Evolutionary conservation across 2,329 filamentous ascomycete genomes (phyloP).

Genomic region (Macroventuria anomochaeta): DNA sequence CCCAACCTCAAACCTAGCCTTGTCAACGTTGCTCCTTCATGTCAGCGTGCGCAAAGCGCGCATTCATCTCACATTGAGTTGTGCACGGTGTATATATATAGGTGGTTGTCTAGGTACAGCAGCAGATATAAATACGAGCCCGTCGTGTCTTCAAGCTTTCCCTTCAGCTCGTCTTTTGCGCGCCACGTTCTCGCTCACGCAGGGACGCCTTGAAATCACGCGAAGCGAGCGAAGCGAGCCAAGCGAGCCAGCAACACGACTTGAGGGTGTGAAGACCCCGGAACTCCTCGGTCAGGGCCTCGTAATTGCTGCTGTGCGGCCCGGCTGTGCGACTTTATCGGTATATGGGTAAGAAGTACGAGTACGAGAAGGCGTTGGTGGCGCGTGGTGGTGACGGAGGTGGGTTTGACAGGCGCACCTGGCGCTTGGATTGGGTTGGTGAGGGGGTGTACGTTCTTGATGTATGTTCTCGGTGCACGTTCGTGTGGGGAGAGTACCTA

Average conservation of each 20-base stretch:
- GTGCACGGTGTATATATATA: not conserved
- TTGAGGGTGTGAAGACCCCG: constrained; percentile 11
- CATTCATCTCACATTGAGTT: not conserved
- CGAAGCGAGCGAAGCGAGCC: not conserved
- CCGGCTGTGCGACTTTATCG: not conserved
- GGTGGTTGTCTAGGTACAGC: not conserved
- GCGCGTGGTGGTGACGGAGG: not conserved
- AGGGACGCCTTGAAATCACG: constrained; percentile 5
- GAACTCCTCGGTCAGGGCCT: constrained; percentile 1
- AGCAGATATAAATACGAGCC: not conserved
- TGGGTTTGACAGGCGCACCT: constrained; percentile 1
- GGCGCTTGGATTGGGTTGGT: constrained; percentile 1
- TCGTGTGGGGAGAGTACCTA: no score
- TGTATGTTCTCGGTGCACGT: not conserved
- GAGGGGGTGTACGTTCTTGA: not conserved
- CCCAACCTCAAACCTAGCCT: constrained; percentile 10
- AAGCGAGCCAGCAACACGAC: not conserved
- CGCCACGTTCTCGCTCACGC: constrained; percentile 12
- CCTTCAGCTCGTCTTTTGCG: constrained; percentile 1
- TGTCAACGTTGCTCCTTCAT: not conserved
- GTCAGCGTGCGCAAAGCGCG: constrained; percentile 5
- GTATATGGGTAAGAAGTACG: not conserved
- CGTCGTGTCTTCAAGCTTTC: constrained; percentile 14
- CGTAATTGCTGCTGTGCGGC: not conserved
- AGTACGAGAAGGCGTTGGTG: constrained; percentile 7